Conservation (phyloP, 805 yeast species). For the Tetrapisispora iriomotensis region DNA sequence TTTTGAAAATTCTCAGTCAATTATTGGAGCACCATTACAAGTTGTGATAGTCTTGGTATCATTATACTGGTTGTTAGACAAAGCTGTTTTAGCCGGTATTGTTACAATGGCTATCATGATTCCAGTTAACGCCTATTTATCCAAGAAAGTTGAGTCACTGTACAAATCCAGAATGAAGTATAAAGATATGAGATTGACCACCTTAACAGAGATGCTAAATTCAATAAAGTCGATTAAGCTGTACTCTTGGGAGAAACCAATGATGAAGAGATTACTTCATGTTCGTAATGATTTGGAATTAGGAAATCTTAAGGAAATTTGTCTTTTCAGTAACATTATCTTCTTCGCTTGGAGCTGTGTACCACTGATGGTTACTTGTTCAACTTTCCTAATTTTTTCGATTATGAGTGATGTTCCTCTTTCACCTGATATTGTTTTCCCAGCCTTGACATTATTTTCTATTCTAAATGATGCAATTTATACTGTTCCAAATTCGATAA, state of each 20-base stretch:
- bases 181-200: slow-evolving; percentile 50
- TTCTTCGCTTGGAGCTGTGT: slow-evolving; percentile 54
- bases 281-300: slow-evolving; percentile 53
- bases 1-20: slow-evolving; percentile 41
- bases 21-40: slow-evolving; percentile 52
- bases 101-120: slow-evolving; percentile 43
- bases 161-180: slow-evolving; percentile 50
- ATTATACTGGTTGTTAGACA: slow-evolving; percentile 46
- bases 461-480: slow-evolving; percentile 49
- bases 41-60: slow-evolving; percentile 45
- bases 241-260: slow-evolving; percentile 63
- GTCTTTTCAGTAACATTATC: slow-evolving; percentile 37
- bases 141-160: slow-evolving; percentile 36
- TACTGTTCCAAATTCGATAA: slow-evolving; percentile 48
- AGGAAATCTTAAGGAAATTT: slow-evolving; percentile 39
- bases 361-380: slow-evolving; percentile 55
- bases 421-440: slow-evolving; percentile 61
- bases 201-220: slow-evolving; percentile 49
- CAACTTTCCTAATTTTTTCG: slow-evolving; percentile 49
- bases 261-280: slow-evolving; percentile 41
- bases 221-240: slow-evolving; percentile 56
- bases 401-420: slow-evolving; percentile 38
- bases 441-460: slow-evolving; percentile 53
- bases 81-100: slow-evolving; percentile 50
- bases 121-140: slow-evolving; percentile 45